These are phyloP conservation scores for Thelonectria discophora DNA, from an alignment of 2,329 filamentous ascomycete species.

Conservation along the genomic window DNA sequence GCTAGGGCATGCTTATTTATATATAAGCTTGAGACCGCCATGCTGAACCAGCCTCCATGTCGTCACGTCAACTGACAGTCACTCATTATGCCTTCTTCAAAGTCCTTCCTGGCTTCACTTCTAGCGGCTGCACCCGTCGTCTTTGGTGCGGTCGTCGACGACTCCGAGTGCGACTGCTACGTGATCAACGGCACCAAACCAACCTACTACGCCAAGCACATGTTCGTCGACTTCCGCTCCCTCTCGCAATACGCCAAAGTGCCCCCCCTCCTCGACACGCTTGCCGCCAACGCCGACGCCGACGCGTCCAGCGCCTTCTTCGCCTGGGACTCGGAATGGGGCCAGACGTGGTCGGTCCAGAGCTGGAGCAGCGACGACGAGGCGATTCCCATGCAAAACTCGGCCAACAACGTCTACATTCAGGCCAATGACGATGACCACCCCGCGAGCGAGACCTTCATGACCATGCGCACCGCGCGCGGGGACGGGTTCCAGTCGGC, in stretches of 20 bases:
- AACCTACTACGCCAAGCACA: constrained; percentile 39
- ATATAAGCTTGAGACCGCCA: constrained; percentile 6
- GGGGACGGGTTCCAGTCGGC: constrained; percentile 54
- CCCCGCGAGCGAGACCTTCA: constrained; percentile 49
- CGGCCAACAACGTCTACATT: constrained; percentile 55
- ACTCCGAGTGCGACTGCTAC: constrained; percentile 45
- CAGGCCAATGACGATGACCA: constrained; percentile 49
- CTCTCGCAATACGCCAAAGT: constrained; percentile 41
- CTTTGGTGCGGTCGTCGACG: constrained; percentile 30
- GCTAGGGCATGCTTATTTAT: neutral
- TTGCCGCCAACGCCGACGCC: constrained; percentile 45
- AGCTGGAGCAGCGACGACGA: constrained; percentile 50
- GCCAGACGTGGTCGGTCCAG: constrained; percentile 48
- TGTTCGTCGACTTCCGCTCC: constrained; percentile 46
- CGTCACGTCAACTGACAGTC: neutral
- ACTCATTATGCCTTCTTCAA: constrained; percentile 35
- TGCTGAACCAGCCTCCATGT: constrained; percentile 3
- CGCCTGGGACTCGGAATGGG: constrained; percentile 42
- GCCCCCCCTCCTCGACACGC: constrained; percentile 43
- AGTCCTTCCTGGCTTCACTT: constrained; percentile 33
- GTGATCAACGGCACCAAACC: constrained; percentile 38
- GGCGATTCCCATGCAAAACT: constrained; percentile 49
- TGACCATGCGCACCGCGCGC: constrained; percentile 58
- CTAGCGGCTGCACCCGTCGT: constrained; percentile 34
- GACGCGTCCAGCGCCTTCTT: constrained; percentile 49